Evolutionary conservation across 177 flowering plant genomes (phyloP), one percentile per base, ranked within the genome.

Genomic region (Tripterygium wilfordii): DNA sequence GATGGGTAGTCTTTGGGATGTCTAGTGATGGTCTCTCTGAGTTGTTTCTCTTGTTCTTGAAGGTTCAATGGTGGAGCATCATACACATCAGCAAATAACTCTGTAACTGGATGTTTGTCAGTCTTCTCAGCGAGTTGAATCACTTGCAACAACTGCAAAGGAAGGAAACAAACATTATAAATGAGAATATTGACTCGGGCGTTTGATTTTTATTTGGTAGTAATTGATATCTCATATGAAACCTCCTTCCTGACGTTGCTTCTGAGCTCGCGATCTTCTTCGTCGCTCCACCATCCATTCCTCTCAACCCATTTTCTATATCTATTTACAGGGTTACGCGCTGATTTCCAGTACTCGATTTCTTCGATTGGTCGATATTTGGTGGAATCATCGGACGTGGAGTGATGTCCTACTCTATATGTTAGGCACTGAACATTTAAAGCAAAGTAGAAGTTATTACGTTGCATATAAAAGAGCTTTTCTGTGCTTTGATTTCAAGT

Each of bases 301-400:
- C 51, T 44, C 53, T 68, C 71, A 20, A 88, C 46, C 86, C 90
- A 88, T 53, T 75, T 80, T 45, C 77, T 63, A 51, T 70, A 85
- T 65, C 84, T 74, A 18, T 69, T 49, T 2, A 82, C 57, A 3
- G 96, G 94, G 56, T 64, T 67, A 29, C 79, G 48, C 1, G 44
- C 60, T 52, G 30, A 60, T 67, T 58, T 77, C 94, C 96, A 88
- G 62, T 72, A 65, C 27, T 85, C 80, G 14, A 88, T 83, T 60
- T 88, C 95, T 29, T 76, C 68, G 5, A 36, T 41, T 8, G 80
- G 57, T 18, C 95, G 78, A 49, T 89, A 89, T 62, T 76, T 85
- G 51, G 97, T 79, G 16, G 96, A 88, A 55, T 88, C 96, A 66
- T 85, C 95, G 0, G 96, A 88, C 1, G 96, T 83, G 1, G 96